A percentile compares a stretch with the other conserved stretches of the same genome.
Evolutionary conservation across 805 yeast species (phyloP).

Genomic region (Jamesozyma rosinii): DNA sequence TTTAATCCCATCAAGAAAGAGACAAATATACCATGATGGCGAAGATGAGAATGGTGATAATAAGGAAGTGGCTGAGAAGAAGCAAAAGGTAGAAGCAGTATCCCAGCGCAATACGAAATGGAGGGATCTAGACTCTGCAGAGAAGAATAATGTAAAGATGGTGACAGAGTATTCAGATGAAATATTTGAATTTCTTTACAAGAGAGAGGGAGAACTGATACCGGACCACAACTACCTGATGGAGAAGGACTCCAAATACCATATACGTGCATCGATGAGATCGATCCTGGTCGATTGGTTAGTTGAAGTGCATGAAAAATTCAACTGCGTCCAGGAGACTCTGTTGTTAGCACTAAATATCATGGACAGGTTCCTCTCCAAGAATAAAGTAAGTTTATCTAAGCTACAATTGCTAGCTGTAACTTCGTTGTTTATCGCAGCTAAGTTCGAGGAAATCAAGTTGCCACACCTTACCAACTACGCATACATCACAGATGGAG

Average conservation of each 20-base stretch:
- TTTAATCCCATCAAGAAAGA: not conserved
- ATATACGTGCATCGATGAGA: conserved; percentile 72
- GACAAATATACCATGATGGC: not conserved
- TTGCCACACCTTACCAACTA: conserved; percentile 78
- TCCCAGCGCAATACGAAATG: not conserved
- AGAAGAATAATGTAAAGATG: conserved; percentile 59
- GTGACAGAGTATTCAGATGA: conserved; percentile 83
- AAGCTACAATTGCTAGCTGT: conserved; percentile 79
- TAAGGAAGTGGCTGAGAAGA: not conserved
- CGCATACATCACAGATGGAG: conserved; percentile 81
- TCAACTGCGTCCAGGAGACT: conserved; percentile 77
- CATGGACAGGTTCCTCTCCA: conserved; percentile 78
- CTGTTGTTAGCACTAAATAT: conserved; percentile 72
- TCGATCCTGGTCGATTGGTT: conserved; percentile 86
- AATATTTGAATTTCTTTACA: conserved; percentile 66
- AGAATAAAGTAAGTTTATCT: conserved; percentile 63
- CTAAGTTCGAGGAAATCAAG: conserved; percentile 89
- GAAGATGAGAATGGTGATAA: not conserved
- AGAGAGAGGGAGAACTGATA: conserved; percentile 54
- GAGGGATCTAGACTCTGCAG: not conserved
- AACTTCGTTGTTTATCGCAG: conserved; percentile 77
- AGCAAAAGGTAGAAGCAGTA: not conserved
- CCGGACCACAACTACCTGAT: conserved; percentile 59
- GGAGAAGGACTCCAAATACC: conserved; percentile 41
- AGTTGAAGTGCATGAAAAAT: conserved; percentile 77